Conservation (phyloP, 2,329 filamentous ascomycete species). For the Neofusicoccum sp. region DNA sequence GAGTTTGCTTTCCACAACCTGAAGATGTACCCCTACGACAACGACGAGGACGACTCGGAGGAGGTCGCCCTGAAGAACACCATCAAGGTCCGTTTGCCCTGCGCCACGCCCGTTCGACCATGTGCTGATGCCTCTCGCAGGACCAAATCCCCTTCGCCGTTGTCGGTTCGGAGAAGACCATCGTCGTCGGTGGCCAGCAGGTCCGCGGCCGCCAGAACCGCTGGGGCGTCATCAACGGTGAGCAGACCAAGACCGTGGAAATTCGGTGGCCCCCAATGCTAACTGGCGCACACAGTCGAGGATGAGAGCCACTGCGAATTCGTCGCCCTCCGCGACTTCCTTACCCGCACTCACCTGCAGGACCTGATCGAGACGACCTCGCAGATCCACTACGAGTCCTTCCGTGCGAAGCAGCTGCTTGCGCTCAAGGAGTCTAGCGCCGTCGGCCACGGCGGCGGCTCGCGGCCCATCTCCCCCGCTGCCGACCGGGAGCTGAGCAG, state of each 20-base stretch:
- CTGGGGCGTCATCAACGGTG: conserved; percentile 92
- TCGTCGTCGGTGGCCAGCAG: conserved; percentile 95
- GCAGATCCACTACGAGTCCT: conserved; percentile 99
- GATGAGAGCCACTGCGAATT: conserved; percentile 99
- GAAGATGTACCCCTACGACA: conserved; percentile 99
- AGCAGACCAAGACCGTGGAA: neutral
- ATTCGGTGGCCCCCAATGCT: neutral
- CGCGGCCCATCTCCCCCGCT: conserved; percentile 90
- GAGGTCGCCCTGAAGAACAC: conserved; percentile 89
- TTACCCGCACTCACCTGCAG: conserved; percentile 96
- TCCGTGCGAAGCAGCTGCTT: conserved; percentile 98
- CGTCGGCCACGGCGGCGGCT: conserved; percentile 61
- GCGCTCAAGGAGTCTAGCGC: conserved; percentile 98
- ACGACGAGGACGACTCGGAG: conserved; percentile 97
- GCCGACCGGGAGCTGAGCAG: conserved; percentile 95
- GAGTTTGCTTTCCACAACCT: conserved; percentile 99
- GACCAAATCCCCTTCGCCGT: conserved; percentile 95
- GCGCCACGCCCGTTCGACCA: neutral
- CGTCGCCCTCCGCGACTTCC: conserved; percentile 95
- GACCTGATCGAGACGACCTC: conserved; percentile 98
- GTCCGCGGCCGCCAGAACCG: conserved; percentile 97
- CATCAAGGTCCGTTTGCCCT: conserved; percentile 72
- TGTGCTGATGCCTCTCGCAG: conserved; percentile 60
- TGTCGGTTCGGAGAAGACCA: conserved; percentile 95
- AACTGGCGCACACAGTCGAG: conserved; percentile 61